Percentiles rank a stretch among this genome's conserved stretches.
Evolutionary conservation across 2,329 filamentous ascomycete genomes (phyloP).

Genomic region (Trichoderma guizhouense): DNA sequence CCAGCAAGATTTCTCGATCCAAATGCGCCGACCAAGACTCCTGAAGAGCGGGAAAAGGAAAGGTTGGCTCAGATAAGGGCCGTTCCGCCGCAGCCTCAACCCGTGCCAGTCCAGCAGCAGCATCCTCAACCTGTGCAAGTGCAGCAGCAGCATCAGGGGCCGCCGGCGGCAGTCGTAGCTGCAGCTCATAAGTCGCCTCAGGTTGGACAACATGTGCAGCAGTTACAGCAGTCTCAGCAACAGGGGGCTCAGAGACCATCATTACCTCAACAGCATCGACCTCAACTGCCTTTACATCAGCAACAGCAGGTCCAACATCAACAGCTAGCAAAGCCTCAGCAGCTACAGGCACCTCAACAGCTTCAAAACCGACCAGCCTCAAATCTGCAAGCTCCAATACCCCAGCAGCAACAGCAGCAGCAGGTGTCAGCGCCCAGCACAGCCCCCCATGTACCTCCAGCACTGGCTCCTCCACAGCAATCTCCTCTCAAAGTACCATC

Average conservation of each 20-base stretch:
- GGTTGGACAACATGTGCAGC: conserved; percentile 1
- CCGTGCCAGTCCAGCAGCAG: neutral
- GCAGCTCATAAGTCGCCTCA: conserved; percentile 9
- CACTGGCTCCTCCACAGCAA: neutral
- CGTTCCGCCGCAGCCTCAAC: neutral
- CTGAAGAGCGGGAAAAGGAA: conserved; percentile 20
- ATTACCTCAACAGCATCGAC: neutral
- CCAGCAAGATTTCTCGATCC: conserved; percentile 67
- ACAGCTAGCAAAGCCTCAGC: neutral
- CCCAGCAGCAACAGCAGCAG: neutral
- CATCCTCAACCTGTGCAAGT: neutral
- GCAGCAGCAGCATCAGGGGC: conserved; percentile 2
- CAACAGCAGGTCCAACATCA: neutral
- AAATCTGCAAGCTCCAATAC: neutral
- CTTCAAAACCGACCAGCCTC: neutral
- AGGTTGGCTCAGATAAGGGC: conserved; percentile 1
- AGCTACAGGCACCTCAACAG: neutral
- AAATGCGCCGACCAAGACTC: conserved; percentile 19
- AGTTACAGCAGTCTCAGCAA: neutral
- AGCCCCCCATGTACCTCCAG: neutral
- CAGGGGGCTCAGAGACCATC: neutral
- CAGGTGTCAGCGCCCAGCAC: neutral
- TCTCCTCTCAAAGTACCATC: neutral
- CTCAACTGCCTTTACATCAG: neutral
- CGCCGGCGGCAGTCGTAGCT: conserved; percentile 4